Evolutionary conservation across 306 rosid genomes (phyloP).

Genomic region (Pyrus pyrifolia): DNA sequence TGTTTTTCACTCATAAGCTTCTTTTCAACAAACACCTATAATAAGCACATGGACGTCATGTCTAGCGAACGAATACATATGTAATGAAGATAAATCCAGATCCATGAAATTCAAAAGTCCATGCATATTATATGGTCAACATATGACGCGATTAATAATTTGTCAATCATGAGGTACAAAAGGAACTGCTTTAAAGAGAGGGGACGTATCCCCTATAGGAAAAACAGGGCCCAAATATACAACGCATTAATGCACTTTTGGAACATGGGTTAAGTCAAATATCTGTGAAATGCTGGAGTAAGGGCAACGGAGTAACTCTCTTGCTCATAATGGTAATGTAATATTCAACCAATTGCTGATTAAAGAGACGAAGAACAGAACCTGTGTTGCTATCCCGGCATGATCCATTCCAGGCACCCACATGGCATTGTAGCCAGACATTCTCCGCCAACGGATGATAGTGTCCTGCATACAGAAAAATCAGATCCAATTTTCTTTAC

Average conservation of each 20-base stretch:
- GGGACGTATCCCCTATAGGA: neutral
- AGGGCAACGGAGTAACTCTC: neutral
- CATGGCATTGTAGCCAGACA: constrained; percentile 83
- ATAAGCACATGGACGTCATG: neutral
- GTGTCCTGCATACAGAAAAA: constrained; percentile 59
- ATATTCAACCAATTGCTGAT: neutral
- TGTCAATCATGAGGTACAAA: neutral
- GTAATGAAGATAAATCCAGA: neutral
- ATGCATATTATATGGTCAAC: neutral
- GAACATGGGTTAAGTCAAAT: neutral
- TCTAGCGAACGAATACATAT: neutral
- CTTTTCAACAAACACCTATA: constrained; percentile 93
- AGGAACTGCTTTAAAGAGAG: neutral
- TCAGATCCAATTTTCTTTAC: neutral
- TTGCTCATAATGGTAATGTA: neutral
- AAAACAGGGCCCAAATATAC: neutral
- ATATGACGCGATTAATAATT: neutral
- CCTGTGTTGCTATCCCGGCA: constrained; percentile 97
- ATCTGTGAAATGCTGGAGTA: neutral
- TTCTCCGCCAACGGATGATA: constrained; percentile 88
- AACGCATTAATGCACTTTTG: neutral
- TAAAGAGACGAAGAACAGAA: constrained; percentile 14
- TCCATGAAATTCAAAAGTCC: neutral
- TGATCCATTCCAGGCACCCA: constrained; percentile 99
- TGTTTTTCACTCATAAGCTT: constrained; percentile 75